A percentile compares a stretch with the other conserved stretches of the same genome.
Evolutionary conservation across 2,329 filamentous ascomycete species (phyloP).

Genomic region (Blastomyces silverae): DNA sequence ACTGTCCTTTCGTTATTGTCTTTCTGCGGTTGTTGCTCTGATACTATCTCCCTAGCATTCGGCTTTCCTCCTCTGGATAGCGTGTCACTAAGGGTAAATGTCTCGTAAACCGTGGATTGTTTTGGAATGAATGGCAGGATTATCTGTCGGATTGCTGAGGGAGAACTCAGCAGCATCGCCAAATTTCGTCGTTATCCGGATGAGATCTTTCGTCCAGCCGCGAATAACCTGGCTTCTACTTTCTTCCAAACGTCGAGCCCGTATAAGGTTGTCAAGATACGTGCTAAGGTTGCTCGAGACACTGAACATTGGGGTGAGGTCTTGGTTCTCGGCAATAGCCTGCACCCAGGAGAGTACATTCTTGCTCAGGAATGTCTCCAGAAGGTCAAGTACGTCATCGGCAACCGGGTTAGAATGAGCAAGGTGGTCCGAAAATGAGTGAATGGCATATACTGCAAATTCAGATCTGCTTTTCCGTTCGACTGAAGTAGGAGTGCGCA

Average conservation of each 20-base stretch:
- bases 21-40: too few species aligned
- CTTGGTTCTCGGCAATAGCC: constrained; percentile 15
- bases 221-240: constrained; percentile 22
- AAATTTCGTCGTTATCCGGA: constrained; percentile 31
- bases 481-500: constrained; percentile 16
- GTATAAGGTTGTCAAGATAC: constrained; percentile 19
- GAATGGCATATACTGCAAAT: constrained; percentile 29
- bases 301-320: constrained; percentile 19
- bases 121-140: constrained; percentile 33
- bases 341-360: constrained; percentile 39
- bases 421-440: constrained; percentile 35
- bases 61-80: not conserved
- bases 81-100: constrained; percentile 10
- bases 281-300: constrained; percentile 18
- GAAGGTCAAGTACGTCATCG: constrained; percentile 24
- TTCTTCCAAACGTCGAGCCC: constrained; percentile 20
- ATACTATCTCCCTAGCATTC: not conserved
- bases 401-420: constrained; percentile 24
- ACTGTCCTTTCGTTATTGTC: too few species aligned
- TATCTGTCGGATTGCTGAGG: constrained; percentile 30
- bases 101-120: constrained; percentile 25
- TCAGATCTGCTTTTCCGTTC: constrained; percentile 17
- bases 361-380: constrained; percentile 29
- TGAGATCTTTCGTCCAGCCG: constrained; percentile 31
- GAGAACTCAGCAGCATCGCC: constrained; percentile 26